These are phyloP conservation scores for Monascus ruber DNA, from an alignment of 2,329 filamentous ascomycete genomes.

Conservation along the genomic window DNA sequence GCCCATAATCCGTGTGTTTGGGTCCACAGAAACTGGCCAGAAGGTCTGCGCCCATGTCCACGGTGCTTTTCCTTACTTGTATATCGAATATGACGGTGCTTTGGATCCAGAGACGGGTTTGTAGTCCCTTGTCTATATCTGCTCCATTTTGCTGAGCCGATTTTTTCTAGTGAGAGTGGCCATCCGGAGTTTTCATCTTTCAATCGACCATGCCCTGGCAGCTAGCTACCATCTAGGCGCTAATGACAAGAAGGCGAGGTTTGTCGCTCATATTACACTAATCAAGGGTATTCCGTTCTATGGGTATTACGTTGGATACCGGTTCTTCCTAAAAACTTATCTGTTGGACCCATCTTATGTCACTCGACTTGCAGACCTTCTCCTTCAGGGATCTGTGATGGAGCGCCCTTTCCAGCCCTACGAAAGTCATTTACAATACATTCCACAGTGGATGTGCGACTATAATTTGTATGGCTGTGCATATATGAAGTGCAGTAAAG, in stretches of 20 bases:
- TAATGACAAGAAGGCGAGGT: slow-evolving; percentile 56
- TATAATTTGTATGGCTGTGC: slow-evolving; percentile 94
- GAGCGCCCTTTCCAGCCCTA: slow-evolving; percentile 78
- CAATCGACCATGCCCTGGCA: slow-evolving; percentile 82
- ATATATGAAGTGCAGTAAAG: slow-evolving; percentile 63
- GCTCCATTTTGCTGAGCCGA: slow-evolving; percentile 1
- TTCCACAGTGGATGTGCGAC: slow-evolving; percentile 96
- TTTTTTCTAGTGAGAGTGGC: slow-evolving; percentile 54
- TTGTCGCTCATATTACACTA: slow-evolving; percentile 80
- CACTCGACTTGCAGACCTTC: slow-evolving; percentile 73
- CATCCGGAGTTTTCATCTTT: slow-evolving; percentile 66
- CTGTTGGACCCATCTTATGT: slow-evolving; percentile 78
- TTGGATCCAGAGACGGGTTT: slow-evolving; percentile 57
- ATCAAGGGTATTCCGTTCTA: slow-evolving; percentile 94
- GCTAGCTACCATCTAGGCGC: slow-evolving; percentile 71
- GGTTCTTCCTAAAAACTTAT: slow-evolving; percentile 87
- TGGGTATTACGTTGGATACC: slow-evolving; percentile 87
- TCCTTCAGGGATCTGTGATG: slow-evolving; percentile 81
- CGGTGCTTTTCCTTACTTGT: slow-evolving; percentile 92
- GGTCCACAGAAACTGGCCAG: slow-evolving; percentile 85
- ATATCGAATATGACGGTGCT: slow-evolving; percentile 68
- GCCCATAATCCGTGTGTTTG: slow-evolving; percentile 82
- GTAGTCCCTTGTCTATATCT: slow-evolving; percentile 11
- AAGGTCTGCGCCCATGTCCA: slow-evolving; percentile 95
- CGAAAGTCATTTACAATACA: slow-evolving; percentile 83